These are phyloP conservation scores for Apiosordaria backusii DNA, from an alignment of 495 filamentous ascomycete genomes.

Conservation along the genomic window DNA sequence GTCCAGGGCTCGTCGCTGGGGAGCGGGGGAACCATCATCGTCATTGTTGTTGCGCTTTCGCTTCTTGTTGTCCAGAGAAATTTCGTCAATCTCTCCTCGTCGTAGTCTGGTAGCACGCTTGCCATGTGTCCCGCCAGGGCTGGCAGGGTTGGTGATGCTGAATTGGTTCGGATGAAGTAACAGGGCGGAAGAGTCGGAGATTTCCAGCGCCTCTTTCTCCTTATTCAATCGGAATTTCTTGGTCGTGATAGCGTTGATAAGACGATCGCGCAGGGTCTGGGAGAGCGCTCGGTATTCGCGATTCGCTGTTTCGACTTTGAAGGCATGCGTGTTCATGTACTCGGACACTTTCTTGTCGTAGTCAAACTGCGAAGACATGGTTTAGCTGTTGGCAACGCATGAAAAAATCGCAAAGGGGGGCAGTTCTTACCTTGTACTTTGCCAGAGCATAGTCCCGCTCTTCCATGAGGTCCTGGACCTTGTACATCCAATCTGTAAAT, in stretches of 20 bases:
- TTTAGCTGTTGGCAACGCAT: constrained; percentile 17
- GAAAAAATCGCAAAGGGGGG: background rate
- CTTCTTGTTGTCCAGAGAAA: constrained; percentile 67
- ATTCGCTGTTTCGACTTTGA: constrained; percentile 68
- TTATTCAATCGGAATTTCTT: constrained; percentile 74
- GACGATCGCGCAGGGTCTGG: constrained; percentile 74
- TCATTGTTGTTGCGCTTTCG: constrained; percentile 75
- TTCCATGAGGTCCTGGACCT: constrained; percentile 81
- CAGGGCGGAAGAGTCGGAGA: constrained; percentile 81
- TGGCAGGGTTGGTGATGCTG: constrained; percentile 72
- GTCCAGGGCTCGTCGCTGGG: constrained; percentile 48
- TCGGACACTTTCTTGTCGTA: constrained; percentile 53
- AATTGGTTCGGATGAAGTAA: constrained; percentile 92
- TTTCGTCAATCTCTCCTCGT: constrained; percentile 68
- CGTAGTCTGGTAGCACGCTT: constrained; percentile 80
- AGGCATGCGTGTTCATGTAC: constrained; percentile 51
- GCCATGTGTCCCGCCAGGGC: constrained; percentile 74
- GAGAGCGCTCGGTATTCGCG: constrained; percentile 78
- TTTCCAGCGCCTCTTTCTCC: constrained; percentile 85
- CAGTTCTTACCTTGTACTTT: constrained; percentile 62
- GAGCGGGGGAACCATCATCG: constrained; percentile 68
- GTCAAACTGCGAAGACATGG: constrained; percentile 40
- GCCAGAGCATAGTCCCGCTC: constrained; percentile 75
- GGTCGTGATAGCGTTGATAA: constrained; percentile 69
- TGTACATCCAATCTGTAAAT: constrained; percentile 75